phyloP scores from a whole-genome alignment of 2,329 filamentous ascomycete species.

The Shiraia sp. region DNA sequence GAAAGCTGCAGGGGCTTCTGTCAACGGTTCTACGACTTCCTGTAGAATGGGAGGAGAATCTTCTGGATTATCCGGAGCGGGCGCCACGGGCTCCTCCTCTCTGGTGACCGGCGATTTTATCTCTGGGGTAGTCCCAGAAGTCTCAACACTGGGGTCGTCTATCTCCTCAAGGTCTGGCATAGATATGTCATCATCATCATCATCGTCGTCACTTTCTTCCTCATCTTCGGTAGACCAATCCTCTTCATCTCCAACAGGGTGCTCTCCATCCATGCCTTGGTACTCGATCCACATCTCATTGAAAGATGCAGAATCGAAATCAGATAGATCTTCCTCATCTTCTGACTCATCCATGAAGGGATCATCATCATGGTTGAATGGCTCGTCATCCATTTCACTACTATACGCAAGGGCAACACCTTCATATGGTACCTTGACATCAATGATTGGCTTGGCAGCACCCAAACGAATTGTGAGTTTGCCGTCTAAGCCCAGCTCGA shows the following conservation, averaged over 20 bases:
- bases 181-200: conserved; percentile 34
- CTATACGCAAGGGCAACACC: conserved; percentile 54
- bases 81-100: conserved; percentile 26
- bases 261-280: conserved; percentile 41
- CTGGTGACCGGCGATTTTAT: conserved; percentile 23
- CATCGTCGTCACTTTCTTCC: conserved; percentile 33
- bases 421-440: conserved; percentile 56
- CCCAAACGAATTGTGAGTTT: conserved; percentile 58
- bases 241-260: conserved; percentile 34
- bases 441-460: conserved; percentile 52
- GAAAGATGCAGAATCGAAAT: conserved; percentile 39
- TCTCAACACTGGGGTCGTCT: conserved; percentile 22
- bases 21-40: conserved; percentile 7
- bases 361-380: conserved; percentile 28
- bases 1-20: conserved; percentile 28
- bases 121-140: conserved; percentile 43
- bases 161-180: conserved; percentile 34
- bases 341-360: conserved; percentile 39
- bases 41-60: conserved; percentile 7
- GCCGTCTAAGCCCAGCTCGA: conserved; percentile 59
- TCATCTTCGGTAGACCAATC: conserved; percentile 46
- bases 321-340: conserved; percentile 35
- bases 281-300: conserved; percentile 46
- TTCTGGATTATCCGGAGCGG: conserved; percentile 3
- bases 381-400: conserved; percentile 45